Base-by-base conservation (phyloP, 148 eudicot genomes). In the Rhododendron kiyosumense region DNA sequence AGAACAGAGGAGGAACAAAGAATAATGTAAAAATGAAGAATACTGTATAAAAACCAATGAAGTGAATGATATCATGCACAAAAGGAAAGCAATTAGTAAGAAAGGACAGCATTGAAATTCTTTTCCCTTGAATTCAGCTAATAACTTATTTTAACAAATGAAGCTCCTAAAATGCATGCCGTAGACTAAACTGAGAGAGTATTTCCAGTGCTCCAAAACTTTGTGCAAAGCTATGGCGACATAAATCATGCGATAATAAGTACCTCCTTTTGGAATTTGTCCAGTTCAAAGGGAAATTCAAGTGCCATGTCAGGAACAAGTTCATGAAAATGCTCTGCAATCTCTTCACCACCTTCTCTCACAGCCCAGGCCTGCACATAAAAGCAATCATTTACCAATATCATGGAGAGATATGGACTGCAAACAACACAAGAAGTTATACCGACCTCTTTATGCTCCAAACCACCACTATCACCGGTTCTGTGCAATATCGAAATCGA, bases 281-380 rank as follows among this genome's bases (percentile, higher is more conserved):
- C 99, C 76, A 96, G 89, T 89, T 96, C 96, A 87, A 96, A 96
- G 59, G 98, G 97, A 89, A 92, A 96, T 74, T 94, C 94, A 36
- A 95, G 94, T 76, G 99, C 99, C 97, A 95, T 85, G 86, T 96
- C 98, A 81, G 99, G 99, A 89, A 96, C 95, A 89, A 93, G 98
- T 86, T 94, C 97, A 88, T 90, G 87, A 90, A 96, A 96, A 74
- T 85, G 88, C 59, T 91, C 95, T 24, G 93, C 91, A 79, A 96
- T 92, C 69, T 80, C 86, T 84, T 91, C 90, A 87, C 89, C 87
- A 30, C 91, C 90, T 84, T 94, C 96, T 57, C 87, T 91, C 79
- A 94, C 84, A 84, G 98, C 99, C 99, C 98, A 94, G 82, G 88
- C 89, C 99, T 96, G 87, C 84, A 88, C 86, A 87, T 38, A 91